Percentiles rank a stretch among this genome's conserved stretches.
phyloP scores from a whole-genome alignment of 2,329 filamentous ascomycete genomes.

The Sphaerulina populicola region DNA sequence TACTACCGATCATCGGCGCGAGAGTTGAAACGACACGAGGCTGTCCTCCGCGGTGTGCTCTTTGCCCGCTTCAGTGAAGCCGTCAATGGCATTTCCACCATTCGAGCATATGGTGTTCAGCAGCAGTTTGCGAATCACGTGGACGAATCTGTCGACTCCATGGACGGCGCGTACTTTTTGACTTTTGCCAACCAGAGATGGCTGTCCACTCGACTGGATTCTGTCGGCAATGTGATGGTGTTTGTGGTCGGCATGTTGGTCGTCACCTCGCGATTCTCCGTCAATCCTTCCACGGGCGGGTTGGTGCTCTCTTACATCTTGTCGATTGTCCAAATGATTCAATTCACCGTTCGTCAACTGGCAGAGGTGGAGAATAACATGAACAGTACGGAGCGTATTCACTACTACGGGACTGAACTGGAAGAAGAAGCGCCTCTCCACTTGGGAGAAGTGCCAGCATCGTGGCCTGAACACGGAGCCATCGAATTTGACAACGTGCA shows the following conservation, averaged over 20 bases:
- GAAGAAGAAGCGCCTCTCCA: slow-evolving; percentile 84
- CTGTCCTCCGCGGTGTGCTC: slow-evolving; percentile 75
- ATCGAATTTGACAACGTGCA: slow-evolving; percentile 45
- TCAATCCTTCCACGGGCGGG: slow-evolving; percentile 75
- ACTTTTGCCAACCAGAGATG: slow-evolving; percentile 95
- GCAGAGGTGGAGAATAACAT: slow-evolving; percentile 97
- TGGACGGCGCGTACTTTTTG: slow-evolving; percentile 90
- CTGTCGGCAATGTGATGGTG: slow-evolving; percentile 74
- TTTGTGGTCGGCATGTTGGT: slow-evolving; percentile 85
- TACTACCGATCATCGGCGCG: slow-evolving; percentile 89
- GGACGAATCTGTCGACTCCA: slow-evolving; percentile 68
- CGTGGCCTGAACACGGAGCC: slow-evolving; percentile 81
- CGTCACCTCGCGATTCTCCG: slow-evolving; percentile 79
- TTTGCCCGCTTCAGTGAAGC: slow-evolving; percentile 90
- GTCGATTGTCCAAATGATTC: slow-evolving; percentile 87
- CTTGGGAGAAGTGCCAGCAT: slow-evolving; percentile 58
- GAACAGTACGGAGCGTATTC: slow-evolving; percentile 87
- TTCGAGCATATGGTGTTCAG: slow-evolving; percentile 80
- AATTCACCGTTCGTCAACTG: slow-evolving; percentile 87
- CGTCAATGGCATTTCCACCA: slow-evolving; percentile 71
- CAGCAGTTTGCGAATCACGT: slow-evolving; percentile 64
- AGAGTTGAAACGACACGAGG: slow-evolving; percentile 89
- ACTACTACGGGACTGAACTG: slow-evolving; percentile 78
- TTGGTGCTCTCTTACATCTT: slow-evolving; percentile 90
- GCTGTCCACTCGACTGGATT: slow-evolving; percentile 76